Evolutionary conservation across 495 filamentous ascomycete genomes (phyloP), one percentile per base, ranked within the genome.

Genomic region (Friedmanniomyces simplex): DNA sequence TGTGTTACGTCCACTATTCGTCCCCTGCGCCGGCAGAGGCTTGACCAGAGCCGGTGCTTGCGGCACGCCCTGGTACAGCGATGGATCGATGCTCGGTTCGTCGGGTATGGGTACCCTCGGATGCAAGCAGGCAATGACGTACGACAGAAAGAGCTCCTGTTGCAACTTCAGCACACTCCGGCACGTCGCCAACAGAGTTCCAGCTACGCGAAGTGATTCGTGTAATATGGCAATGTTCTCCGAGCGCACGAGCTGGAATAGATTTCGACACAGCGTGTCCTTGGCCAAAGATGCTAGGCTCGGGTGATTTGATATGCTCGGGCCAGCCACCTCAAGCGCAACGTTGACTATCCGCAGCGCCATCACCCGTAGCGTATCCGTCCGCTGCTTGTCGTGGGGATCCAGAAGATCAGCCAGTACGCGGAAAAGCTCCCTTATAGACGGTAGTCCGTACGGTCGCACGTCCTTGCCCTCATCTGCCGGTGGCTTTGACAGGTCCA

Each of bases 321-420:
- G 91, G 0, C 93, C 93, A 22, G 93, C 91, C 57, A 97, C 91
- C 68, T 99, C 93, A 39, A 99, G 78, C 12, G 93, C 91, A 34
- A 99, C 93, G 74, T 97, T 93, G 57, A 97, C 95, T 57, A 99
- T 96, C 32, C 94, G 80, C 53, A 99, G 74, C 6, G 94, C 93
- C 89, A 97, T 97, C 22, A 97, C 88, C 62, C 91, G 80, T 85
- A 96, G 95, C 10, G 88, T 83, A 67, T 99, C 93, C 14, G 88
- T 90, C 70, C 95, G 88, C 62, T 89, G 86, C 41, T 81, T 81
- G 64, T 96, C 91, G 62, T 97, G 88, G 1, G 93, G 93, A 63
- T 97, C 89, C 32, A 97, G 73, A 14, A 99, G 81, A 68, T 95
- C 89, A 26, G 97, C 90, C n/a, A 99, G 76, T 25, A 96, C 91